phyloP scores from a whole-genome alignment of 306 rosid genomes.

The Cucumis sativus region Cucumber_9930_V3 NC_026658.2:26228001-26228500 shows the following conservation, averaged over 20 bases:
- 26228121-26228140: not conserved
- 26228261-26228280: not conserved
- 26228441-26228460: not conserved
- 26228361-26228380: not conserved
- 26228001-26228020: not conserved
- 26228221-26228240: not conserved
- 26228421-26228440: not conserved
- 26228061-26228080: not conserved
- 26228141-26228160: not conserved
- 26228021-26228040: too few species aligned
- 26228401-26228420: not conserved
- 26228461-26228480: not conserved
- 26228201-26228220: not conserved
- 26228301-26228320: not conserved
- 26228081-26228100: not conserved
- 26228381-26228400: not conserved
- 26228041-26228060: not conserved
- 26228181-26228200: not conserved
- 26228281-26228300: not conserved
- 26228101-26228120: not conserved
- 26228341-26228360: not conserved
- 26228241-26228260: not conserved
- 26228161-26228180: not conserved
- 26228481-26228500: not conserved
- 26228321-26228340: not conserved